A percentile compares a stretch with the other conserved stretches of the same genome.
Conservation (phyloP, 805 yeast genomes). For the Ogataea haglerorum region DNA sequence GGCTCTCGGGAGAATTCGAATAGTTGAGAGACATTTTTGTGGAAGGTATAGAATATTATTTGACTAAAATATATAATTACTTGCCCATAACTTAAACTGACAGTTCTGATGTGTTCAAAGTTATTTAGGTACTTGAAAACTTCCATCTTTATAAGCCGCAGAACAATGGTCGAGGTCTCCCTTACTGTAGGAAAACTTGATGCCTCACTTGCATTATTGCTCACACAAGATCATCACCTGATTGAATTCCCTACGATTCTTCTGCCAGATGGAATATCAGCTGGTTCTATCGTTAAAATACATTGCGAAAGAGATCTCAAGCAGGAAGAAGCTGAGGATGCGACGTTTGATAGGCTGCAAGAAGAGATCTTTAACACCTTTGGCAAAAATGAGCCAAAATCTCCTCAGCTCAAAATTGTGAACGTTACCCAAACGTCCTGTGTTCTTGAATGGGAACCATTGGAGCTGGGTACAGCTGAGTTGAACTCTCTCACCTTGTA, state of each 20-base stretch:
- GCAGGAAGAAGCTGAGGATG: conserved; percentile 58
- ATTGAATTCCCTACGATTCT: conserved; percentile 96
- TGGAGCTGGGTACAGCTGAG: conserved; percentile 78
- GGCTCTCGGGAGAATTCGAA: too few species aligned
- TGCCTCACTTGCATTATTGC: conserved; percentile 85
- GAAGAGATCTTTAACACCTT: conserved; percentile 67
- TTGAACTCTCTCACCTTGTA: conserved; percentile 73
- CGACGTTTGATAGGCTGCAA: conserved; percentile 63
- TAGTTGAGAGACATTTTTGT: too few species aligned
- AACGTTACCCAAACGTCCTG: conserved; percentile 94
- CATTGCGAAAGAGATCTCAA: conserved; percentile 73
- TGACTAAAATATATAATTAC: neutral
- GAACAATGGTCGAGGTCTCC: conserved; percentile 77
- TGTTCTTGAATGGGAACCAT: conserved; percentile 90
- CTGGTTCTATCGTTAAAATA: conserved; percentile 89
- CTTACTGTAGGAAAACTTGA: conserved; percentile 94
- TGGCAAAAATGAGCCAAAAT: conserved; percentile 67
- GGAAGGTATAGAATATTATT: too few species aligned
- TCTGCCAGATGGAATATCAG: conserved; percentile 83
- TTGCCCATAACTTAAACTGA: neutral
- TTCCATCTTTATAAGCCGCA: neutral
- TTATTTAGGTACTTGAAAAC: neutral
- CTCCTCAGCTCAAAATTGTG: conserved; percentile 64
- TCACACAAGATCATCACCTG: conserved; percentile 85
- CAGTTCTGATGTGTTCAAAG: conserved; percentile 10